These are phyloP conservation scores for Meripilus lineatus DNA, from an alignment of 1,284 basidiomycete species.

Conservation along the genomic window DNA sequence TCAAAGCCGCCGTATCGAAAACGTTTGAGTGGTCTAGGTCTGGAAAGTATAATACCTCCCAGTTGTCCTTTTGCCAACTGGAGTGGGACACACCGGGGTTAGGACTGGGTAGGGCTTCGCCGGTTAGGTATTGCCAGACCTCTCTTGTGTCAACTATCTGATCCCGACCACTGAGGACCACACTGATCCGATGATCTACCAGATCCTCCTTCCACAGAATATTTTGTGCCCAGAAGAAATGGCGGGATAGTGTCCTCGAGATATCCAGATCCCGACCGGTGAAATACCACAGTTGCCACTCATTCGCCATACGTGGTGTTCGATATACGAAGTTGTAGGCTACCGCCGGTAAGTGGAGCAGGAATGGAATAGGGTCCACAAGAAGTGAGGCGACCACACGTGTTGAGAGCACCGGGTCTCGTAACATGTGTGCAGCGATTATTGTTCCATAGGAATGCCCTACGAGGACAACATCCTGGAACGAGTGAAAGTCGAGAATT, in stretches of 20 bases:
- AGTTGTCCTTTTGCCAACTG: slow-evolving; percentile 31
- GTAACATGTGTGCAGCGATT: slow-evolving; percentile 44
- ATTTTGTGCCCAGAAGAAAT: slow-evolving; percentile 64
- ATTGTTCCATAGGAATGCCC: slow-evolving; percentile 65
- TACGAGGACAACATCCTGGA: slow-evolving; percentile 40
- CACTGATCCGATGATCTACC: slow-evolving; percentile 23
- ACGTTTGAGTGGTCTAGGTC: slow-evolving; percentile 53
- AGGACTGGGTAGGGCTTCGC: slow-evolving; percentile 25
- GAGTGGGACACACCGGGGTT: slow-evolving; percentile 3
- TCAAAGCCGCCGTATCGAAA: slow-evolving; percentile 38
- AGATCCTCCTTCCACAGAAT: slow-evolving; percentile 59
- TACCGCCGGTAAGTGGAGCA: slow-evolving; percentile 55
- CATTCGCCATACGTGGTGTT: slow-evolving; percentile 43
- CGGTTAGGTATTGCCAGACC: slow-evolving; percentile 50
- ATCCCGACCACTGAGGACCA: slow-evolving; percentile 49
- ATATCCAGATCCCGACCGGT: slow-evolving; percentile 59
- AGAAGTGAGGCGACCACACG: slow-evolving; percentile 42
- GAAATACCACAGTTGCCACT: slow-evolving; percentile 69
- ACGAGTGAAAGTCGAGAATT: slow-evolving; percentile 40
- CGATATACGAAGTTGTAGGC: slow-evolving; percentile 67
- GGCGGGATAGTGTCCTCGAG: slow-evolving; percentile 47
- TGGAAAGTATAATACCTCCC: slow-evolving; percentile 50
- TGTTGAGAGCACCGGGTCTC: slow-evolving; percentile 23
- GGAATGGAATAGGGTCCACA: slow-evolving; percentile 60
- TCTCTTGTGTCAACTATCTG: slow-evolving; percentile 51